Evolutionary conservation across 2,329 filamentous ascomycete genomes (phyloP).

Genomic region (Cytospora leucostoma): DNA sequence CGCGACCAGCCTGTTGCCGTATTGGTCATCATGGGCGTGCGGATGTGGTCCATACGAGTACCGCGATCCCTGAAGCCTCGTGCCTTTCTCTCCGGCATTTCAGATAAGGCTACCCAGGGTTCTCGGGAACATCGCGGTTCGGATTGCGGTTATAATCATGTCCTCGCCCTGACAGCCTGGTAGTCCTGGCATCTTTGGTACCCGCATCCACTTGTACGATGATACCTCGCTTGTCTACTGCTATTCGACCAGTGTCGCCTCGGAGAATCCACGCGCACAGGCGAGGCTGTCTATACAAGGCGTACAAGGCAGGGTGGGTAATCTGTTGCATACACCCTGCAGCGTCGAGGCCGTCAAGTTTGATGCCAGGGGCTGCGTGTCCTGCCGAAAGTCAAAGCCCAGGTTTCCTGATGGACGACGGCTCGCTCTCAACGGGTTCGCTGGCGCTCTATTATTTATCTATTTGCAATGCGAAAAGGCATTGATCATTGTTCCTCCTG

Average conservation of each 20-base stretch:
- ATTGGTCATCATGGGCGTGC: not conserved
- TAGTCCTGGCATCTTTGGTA: not conserved
- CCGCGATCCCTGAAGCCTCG: not conserved
- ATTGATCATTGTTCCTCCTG: not conserved
- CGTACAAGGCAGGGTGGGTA: not conserved
- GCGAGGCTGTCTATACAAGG: not conserved
- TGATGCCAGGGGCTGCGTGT: not conserved
- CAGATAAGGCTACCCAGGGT: not conserved
- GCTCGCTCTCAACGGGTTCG: not conserved
- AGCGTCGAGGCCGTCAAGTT: not conserved
- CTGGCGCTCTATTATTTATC: not conserved
- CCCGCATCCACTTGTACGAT: conserved; percentile 1
- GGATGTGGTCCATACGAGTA: not conserved
- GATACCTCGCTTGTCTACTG: not conserved
- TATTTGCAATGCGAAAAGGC: not conserved
- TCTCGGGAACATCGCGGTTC: not conserved
- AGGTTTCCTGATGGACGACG: not conserved
- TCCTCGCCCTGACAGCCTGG: not conserved
- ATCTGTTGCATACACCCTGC: not conserved
- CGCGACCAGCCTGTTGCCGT: not conserved
- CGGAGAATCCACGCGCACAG: not conserved
- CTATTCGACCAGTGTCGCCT: not conserved
- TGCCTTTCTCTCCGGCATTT: not conserved
- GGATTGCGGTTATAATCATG: not conserved
- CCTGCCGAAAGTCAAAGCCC: not conserved